phyloP scores from a whole-genome alignment of 129 eudicot genomes.

The Erigeron canadensis region DNA sequence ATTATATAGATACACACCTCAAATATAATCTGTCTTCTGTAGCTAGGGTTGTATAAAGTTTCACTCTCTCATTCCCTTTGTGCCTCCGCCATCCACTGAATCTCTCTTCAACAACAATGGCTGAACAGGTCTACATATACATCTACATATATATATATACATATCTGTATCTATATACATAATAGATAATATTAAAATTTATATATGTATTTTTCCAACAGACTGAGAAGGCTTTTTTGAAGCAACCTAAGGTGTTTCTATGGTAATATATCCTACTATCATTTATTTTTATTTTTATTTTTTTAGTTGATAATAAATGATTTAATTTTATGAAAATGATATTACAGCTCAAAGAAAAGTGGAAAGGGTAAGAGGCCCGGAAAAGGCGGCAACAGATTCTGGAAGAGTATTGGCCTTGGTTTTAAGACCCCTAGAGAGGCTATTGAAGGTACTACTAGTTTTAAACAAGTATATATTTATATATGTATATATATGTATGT shows the following conservation, averaged over 20 bases:
- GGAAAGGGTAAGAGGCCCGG: conserved; percentile 51
- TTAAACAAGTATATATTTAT: not conserved
- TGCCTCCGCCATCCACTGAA: conserved; percentile 1
- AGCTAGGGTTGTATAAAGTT: no score
- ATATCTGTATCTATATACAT: not conserved
- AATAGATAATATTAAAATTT: conserved; percentile 1
- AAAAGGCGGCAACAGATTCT: conserved; percentile 44
- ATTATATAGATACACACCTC: no score
- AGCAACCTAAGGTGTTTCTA: conserved; percentile 47
- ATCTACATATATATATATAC: not conserved
- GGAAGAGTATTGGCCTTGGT: conserved; percentile 40
- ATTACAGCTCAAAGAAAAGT: conserved; percentile 38
- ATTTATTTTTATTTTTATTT: not conserved
- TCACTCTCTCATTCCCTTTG: not conserved
- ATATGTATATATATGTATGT: not conserved
- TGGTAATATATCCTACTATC: conserved; percentile 22
- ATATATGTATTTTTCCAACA: not conserved
- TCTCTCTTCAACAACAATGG: conserved; percentile 29
- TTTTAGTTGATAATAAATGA: not conserved
- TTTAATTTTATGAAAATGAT: not conserved
- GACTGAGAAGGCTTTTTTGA: conserved; percentile 53
- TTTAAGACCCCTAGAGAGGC: conserved; percentile 49
- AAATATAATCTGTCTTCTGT: no score
- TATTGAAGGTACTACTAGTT: conserved; percentile 24
- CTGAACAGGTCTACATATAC: conserved; percentile 27